A percentile compares a stretch with the other conserved stretches of the same genome.
phyloP scores from a whole-genome alignment of 2,329 filamentous ascomycete species.

The Fusarium pilosicola region DNA sequence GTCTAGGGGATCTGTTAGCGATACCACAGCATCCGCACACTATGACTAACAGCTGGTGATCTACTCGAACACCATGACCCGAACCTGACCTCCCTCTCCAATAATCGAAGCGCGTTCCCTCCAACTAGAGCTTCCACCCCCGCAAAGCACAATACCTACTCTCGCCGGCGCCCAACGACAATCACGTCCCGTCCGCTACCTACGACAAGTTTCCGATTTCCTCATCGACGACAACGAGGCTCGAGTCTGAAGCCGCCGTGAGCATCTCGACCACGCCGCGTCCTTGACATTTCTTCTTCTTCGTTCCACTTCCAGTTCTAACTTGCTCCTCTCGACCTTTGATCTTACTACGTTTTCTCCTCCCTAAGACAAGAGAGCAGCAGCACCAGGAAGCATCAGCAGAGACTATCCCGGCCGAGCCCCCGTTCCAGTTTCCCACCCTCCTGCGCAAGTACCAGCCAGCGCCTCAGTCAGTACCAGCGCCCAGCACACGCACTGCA shows the following conservation, averaged over 20 bases:
- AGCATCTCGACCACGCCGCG: constrained; percentile 37
- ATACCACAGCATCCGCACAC: background rate
- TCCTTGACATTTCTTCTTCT: constrained; percentile 24
- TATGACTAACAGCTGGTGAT: constrained; percentile 25
- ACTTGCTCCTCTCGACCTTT: constrained; percentile 7
- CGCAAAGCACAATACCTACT: constrained; percentile 44
- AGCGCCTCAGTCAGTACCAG: constrained; percentile 37
- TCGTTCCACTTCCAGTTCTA: background rate
- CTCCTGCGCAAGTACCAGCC: constrained; percentile 35
- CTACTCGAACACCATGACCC: background rate
- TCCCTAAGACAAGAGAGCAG: constrained; percentile 12
- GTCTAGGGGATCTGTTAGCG: constrained; percentile 16
- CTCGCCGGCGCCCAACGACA: constrained; percentile 41
- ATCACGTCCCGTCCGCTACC: constrained; percentile 17
- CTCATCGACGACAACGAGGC: constrained; percentile 40
- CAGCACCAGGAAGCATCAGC: constrained; percentile 30
- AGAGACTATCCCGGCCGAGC: constrained; percentile 24
- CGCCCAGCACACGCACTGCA: constrained; percentile 26
- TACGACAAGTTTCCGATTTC: constrained; percentile 37
- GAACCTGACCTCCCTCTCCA: constrained; percentile 34
- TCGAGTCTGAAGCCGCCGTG: constrained; percentile 38
- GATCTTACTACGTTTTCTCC: constrained; percentile 11
- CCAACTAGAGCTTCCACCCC: constrained; percentile 38
- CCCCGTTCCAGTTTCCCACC: constrained; percentile 31
- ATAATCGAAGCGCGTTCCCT: constrained; percentile 37